Evolutionary conservation across 2,329 filamentous ascomycete genomes (phyloP).

Genomic region (Fusarium nematophilum): DNA sequence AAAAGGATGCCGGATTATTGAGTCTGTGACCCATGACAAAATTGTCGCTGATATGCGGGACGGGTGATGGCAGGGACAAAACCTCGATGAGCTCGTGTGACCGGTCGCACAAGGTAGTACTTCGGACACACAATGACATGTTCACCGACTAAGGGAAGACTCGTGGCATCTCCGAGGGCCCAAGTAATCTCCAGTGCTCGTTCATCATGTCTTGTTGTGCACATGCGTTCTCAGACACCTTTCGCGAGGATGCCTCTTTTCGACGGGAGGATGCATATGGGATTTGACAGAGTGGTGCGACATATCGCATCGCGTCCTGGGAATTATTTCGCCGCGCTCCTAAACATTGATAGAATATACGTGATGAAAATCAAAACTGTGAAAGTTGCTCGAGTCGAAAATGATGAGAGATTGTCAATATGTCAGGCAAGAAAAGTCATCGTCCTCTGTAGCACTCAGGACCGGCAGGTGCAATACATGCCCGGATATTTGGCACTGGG

Average conservation of each 20-base stretch:
- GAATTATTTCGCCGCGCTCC: too few species aligned
- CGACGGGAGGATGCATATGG: background rate
- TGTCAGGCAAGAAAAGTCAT: too few species aligned
- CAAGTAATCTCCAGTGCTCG: background rate
- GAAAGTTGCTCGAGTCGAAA: too few species aligned
- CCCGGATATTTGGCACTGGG: background rate
- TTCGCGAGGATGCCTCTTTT: background rate
- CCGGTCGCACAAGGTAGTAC: constrained; percentile 11
- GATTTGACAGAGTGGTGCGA: background rate
- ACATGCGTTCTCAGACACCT: background rate
- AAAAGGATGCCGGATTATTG: background rate
- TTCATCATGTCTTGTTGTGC: background rate
- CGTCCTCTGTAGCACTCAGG: background rate
- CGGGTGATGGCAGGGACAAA: constrained; percentile 37
- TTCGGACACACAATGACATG: constrained; percentile 12
- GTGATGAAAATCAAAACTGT: too few species aligned
- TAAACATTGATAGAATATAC: too few species aligned
- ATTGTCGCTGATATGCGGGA: constrained; percentile 18
- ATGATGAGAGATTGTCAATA: too few species aligned
- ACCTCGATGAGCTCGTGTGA: constrained; percentile 33
- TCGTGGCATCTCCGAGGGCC: background rate
- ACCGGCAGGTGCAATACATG: background rate
- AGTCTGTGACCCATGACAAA: constrained; percentile 1
- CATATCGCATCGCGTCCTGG: too few species aligned
- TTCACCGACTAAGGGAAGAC: background rate